Evolutionary conservation across 768 basidiomycete species (phyloP).

Genomic region (Leccinum incarnatum): DNA sequence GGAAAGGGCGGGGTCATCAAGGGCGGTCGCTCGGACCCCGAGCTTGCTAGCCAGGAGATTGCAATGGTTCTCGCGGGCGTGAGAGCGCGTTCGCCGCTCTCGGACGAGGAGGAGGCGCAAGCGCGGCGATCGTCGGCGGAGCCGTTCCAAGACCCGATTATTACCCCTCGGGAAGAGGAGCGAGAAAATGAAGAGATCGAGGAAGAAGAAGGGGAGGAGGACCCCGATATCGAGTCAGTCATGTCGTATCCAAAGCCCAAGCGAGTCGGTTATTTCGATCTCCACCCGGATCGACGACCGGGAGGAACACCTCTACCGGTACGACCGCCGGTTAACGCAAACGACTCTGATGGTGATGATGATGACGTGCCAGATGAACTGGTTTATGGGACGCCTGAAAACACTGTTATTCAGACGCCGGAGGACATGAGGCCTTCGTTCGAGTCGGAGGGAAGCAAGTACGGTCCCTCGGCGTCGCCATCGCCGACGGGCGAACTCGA

Average conservation of each 20-base stretch:
- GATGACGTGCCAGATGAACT: constrained; percentile 32
- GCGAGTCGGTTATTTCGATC: constrained; percentile 71
- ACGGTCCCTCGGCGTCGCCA: constrained; percentile 30
- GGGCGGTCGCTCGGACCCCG: constrained; percentile 55
- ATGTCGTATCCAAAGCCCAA: constrained; percentile 34
- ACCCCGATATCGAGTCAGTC: constrained; percentile 45
- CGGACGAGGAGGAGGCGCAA: constrained; percentile 41
- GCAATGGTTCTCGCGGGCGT: constrained; percentile 67
- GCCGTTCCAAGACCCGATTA: constrained; percentile 1
- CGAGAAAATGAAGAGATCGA: constrained; percentile 11
- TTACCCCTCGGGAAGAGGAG: constrained; percentile 10
- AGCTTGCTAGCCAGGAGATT: constrained; percentile 69
- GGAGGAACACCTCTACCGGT: constrained; percentile 17
- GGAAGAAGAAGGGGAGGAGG: constrained; percentile 39
- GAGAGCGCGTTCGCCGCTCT: constrained; percentile 33
- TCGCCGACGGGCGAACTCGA: constrained; percentile 30
- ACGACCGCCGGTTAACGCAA: constrained; percentile 28
- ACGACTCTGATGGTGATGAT: constrained; percentile 34
- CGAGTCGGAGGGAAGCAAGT: constrained; percentile 34
- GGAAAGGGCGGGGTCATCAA: constrained; percentile 25
- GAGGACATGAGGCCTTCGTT: constrained; percentile 31
- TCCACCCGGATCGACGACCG: constrained; percentile 70
- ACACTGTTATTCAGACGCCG: constrained; percentile 14
- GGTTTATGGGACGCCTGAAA: constrained; percentile 32
- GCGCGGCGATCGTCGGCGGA: constrained; percentile 20